These are phyloP conservation scores for Alternaria consortialis DNA, from an alignment of 2,329 filamentous ascomycete species.

Conservation along the genomic window DNA sequence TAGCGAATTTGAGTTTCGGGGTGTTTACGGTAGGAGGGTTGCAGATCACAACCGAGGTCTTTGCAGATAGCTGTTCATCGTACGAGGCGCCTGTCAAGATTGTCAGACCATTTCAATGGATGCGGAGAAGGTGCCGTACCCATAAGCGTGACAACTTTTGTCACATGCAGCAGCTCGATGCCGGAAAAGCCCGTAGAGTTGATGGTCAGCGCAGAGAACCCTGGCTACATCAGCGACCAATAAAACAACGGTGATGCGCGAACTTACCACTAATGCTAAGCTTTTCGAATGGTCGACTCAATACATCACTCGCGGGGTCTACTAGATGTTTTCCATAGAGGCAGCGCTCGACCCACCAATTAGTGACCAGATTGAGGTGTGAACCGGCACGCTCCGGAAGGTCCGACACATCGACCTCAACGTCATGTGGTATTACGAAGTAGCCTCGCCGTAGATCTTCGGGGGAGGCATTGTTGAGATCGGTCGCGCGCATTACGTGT, in stretches of 20 bases:
- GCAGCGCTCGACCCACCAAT: conserved; percentile 93
- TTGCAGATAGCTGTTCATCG: conserved; percentile 76
- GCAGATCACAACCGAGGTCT: conserved; percentile 81
- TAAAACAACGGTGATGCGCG: conserved; percentile 2
- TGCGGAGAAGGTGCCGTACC: conserved; percentile 55
- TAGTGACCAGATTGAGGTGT: conserved; percentile 68
- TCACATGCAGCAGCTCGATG: conserved; percentile 85
- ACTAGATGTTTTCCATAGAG: conserved; percentile 78
- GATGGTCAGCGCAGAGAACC: conserved; percentile 74
- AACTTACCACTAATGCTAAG: conserved; percentile 69
- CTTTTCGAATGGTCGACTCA: conserved; percentile 78
- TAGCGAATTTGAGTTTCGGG: conserved; percentile 82
- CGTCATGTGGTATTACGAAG: conserved; percentile 58
- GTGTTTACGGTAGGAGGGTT: conserved; percentile 65
- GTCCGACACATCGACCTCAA: conserved; percentile 45
- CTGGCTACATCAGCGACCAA: conserved; percentile 48
- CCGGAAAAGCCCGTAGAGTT: conserved; percentile 85
- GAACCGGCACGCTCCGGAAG: conserved; percentile 48
- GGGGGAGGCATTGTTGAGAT: conserved; percentile 35
- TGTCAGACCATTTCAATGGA: conserved; percentile 23
- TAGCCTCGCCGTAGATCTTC: conserved; percentile 46
- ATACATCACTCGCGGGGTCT: conserved; percentile 72
- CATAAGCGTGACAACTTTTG: conserved; percentile 76
- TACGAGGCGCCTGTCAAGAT: conserved; percentile 71
- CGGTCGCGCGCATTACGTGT: conserved; percentile 34